phyloP scores from a whole-genome alignment of 2,329 filamentous ascomycete species.

The Ophiostoma triangulosporum region DNA sequence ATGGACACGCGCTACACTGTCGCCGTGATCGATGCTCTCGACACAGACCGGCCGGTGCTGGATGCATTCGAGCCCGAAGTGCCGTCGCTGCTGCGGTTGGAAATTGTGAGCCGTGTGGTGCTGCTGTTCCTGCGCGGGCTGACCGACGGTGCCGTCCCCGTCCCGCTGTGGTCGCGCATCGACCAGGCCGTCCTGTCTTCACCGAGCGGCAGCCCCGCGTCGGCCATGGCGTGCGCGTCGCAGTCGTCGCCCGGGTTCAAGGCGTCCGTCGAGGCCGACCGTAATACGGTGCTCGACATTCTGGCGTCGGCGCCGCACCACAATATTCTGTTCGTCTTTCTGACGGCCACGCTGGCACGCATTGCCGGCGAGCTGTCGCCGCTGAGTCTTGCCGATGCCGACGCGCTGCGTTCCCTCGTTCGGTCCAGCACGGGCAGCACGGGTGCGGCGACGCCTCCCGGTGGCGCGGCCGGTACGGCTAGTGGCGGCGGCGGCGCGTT shows the following conservation, averaged over 20 bases:
- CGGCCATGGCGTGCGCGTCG: not conserved
- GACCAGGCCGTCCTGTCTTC: slow-evolving; percentile 33
- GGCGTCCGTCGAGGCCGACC: slow-evolving; percentile 28
- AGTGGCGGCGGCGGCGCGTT: slow-evolving; percentile 10
- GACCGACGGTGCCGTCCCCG: slow-evolving; percentile 65
- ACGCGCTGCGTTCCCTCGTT: slow-evolving; percentile 19
- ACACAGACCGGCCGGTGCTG: slow-evolving; percentile 50
- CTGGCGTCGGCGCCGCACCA: slow-evolving; percentile 60
- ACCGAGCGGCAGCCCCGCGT: slow-evolving; percentile 14
- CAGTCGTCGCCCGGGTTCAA: not conserved
- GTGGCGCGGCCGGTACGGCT: slow-evolving; percentile 10
- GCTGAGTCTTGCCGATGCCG: slow-evolving; percentile 24
- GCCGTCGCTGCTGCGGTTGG: slow-evolving; percentile 53
- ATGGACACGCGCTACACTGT: slow-evolving; percentile 5
- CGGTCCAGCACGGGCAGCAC: not conserved
- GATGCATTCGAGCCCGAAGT: slow-evolving; percentile 50
- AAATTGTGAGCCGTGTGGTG: slow-evolving; percentile 58
- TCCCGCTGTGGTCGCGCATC: slow-evolving; percentile 55
- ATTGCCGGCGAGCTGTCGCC: slow-evolving; percentile 35
- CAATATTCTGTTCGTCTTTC: slow-evolving; percentile 79
- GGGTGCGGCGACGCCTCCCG: not conserved
- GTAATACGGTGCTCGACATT: slow-evolving; percentile 52
- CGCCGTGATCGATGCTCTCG: slow-evolving; percentile 51
- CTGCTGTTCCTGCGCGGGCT: slow-evolving; percentile 62
- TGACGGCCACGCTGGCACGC: slow-evolving; percentile 59